Evolutionary conservation across 257 asterid species (phyloP).

Genomic region (Vinca minor): DNA sequence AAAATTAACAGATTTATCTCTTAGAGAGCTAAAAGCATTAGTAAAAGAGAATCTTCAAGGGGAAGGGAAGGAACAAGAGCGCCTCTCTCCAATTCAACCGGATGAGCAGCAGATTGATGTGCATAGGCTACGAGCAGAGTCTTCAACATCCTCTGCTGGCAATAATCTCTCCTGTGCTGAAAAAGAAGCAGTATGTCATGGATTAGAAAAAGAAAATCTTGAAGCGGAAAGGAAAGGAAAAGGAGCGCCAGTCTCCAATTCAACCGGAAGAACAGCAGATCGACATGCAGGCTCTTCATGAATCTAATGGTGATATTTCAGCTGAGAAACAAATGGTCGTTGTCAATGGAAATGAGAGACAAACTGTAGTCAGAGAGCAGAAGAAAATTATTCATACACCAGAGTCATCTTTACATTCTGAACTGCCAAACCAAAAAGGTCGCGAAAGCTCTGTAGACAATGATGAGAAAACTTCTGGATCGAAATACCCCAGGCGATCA

Average conservation of each 20-base stretch:
- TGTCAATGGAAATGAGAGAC: constrained; percentile 15
- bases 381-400: constrained; percentile 19
- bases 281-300: constrained; percentile 17
- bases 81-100: constrained; percentile 22
- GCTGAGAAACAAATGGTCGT: constrained; percentile 14
- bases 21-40: constrained; percentile 9
- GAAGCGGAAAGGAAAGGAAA: constrained; percentile 20
- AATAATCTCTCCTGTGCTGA: constrained; percentile 22
- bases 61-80: constrained; percentile 18
- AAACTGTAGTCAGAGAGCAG: constrained; percentile 12
- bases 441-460: constrained; percentile 43
- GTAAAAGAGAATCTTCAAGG: constrained; percentile 15
- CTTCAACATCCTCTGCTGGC: constrained; percentile 19
- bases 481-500: constrained; percentile 27
- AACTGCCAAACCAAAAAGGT: constrained; percentile 14
- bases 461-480: constrained; percentile 28
- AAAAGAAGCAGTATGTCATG: constrained; percentile 18
- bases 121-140: constrained; percentile 22
- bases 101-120: constrained; percentile 18
- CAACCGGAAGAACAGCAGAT: constrained; percentile 18
- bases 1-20: constrained; percentile 14
- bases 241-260: constrained; percentile 22
- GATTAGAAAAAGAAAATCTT: constrained; percentile 11
- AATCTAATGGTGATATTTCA: constrained; percentile 18
- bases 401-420: constrained; percentile 22